Percentiles rank a stretch among this genome's conserved stretches.
Conservation (phyloP, 163 green algal genomes). For the Coccomyxa subellipsoidea region DNA sequence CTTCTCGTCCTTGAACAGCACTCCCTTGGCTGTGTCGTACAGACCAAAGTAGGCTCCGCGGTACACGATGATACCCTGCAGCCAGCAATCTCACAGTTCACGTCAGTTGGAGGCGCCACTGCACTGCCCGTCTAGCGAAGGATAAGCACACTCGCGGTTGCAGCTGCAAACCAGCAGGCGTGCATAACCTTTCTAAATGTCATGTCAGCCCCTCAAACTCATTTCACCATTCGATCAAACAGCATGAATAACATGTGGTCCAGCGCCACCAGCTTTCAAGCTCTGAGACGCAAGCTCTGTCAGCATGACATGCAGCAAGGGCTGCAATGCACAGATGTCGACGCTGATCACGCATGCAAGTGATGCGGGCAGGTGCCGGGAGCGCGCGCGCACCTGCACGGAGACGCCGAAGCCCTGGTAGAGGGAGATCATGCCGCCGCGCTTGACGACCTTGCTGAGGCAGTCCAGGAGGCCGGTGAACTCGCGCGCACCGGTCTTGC, state of each 20-base stretch:
- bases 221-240: too few relatives aligned
- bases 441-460: slow-evolving; percentile 64
- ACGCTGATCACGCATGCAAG: not conserved
- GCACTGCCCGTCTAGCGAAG: too few relatives aligned
- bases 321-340: too few relatives aligned
- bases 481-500: slow-evolving; percentile 75
- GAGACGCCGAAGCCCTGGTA: slow-evolving; percentile 97
- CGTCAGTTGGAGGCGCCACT: too few relatives aligned
- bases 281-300: too few relatives aligned
- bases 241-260: too few relatives aligned
- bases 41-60: slow-evolving; percentile 98
- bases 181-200: too few relatives aligned
- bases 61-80: slow-evolving; percentile 98
- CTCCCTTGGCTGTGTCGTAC: slow-evolving; percentile 96
- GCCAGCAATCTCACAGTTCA: not conserved
- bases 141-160: too few relatives aligned
- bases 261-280: too few relatives aligned
- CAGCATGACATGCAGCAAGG: too few relatives aligned
- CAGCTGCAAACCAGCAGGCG: too few relatives aligned
- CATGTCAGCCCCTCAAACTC: too few relatives aligned
- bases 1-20: slow-evolving; percentile 84
- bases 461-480: slow-evolving; percentile 91
- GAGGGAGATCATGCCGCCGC: slow-evolving; percentile 78
- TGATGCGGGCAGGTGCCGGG: not conserved
- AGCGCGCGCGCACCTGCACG: slow-evolving; percentile 48